Base-by-base conservation (phyloP, 1,284 basidiomycete species). In the Ceratobasidium sp. region DNA sequence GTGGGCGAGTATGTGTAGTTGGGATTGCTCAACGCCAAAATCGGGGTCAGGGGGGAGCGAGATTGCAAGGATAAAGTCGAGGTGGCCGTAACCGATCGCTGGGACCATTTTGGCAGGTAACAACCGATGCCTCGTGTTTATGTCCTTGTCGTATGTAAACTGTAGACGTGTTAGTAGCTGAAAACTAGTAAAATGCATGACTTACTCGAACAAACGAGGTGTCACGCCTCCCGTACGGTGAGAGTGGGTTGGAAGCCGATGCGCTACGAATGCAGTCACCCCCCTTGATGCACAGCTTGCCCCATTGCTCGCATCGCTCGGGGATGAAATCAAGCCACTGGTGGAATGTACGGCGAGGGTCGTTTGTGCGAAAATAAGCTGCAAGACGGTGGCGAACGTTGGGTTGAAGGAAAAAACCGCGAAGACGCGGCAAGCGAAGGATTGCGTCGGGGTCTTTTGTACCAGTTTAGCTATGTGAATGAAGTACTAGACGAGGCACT, bases 151-250 rank as follows among this genome's bases (percentile, higher is more conserved):
- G 25, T 13, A 54, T 3, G 15, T n/a, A 17, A 4, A 40, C 67
- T 69, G 37, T 40, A 19, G 32, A 29, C 3, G 8, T 6, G 37
- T 69, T 25, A 68, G 66, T 29, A 56, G 5, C 9, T 7, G 4
- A 9, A 2, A 29, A 37, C 17, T 19, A 44, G 7, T 29, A 29
- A 29, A 1, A 29, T n/a, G 17, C 32, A 22, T 29, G 19, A 52
- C 66, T 68, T 34, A 68, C 66, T 15, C 66, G 9, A 68, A 68
- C 49, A 34, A 68, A 68, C n/a, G 49, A 37, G 5, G 29, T 15
- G 29, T 52, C 66, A 4, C 4, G 19, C 13, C 8, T 65, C 11
- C 62, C 62, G 2, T 46, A 34, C 0, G 44, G 6, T 6, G 62
- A n/a, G 17, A 37, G 49, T 29, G 49, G 49, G 34, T 68, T 54